Evolutionary conservation across 176 grass and related monocot species (phyloP).

Genomic region (Alopecurus myosuroides): DNA sequence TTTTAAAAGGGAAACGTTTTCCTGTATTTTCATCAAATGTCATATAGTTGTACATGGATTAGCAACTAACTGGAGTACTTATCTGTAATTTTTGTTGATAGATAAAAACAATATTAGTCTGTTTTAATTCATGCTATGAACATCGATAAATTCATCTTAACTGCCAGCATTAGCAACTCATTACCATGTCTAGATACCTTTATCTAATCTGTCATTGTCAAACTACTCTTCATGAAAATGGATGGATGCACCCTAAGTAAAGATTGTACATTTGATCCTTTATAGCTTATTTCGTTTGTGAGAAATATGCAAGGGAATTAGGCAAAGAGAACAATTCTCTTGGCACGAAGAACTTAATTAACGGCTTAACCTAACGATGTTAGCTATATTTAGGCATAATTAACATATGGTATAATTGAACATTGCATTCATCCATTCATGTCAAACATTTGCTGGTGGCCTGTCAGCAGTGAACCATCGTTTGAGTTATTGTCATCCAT

Average conservation of each 20-base stretch:
- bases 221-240: not conserved
- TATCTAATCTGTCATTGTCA: not conserved
- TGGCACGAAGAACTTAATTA: not conserved
- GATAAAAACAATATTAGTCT: not conserved
- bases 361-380: not conserved
- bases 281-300: not conserved
- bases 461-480: conserved; percentile 22
- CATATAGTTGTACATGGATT: not conserved
- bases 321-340: not conserved
- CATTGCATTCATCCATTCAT: not conserved
- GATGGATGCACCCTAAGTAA: not conserved
- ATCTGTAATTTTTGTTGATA: not conserved
- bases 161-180: not conserved
- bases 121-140: not conserved
- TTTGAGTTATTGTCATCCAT: conserved; percentile 21
- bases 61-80: not conserved
- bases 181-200: not conserved
- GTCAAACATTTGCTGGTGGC: conserved; percentile 27
- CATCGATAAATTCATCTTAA: not conserved
- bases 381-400: not conserved
- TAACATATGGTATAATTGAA: not conserved
- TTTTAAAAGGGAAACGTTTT: not conserved
- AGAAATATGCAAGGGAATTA: not conserved
- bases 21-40: not conserved
- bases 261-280: not conserved